Base-by-base conservation (phyloP, 805 yeast species). In the Metschnikowia proteae region DNA sequence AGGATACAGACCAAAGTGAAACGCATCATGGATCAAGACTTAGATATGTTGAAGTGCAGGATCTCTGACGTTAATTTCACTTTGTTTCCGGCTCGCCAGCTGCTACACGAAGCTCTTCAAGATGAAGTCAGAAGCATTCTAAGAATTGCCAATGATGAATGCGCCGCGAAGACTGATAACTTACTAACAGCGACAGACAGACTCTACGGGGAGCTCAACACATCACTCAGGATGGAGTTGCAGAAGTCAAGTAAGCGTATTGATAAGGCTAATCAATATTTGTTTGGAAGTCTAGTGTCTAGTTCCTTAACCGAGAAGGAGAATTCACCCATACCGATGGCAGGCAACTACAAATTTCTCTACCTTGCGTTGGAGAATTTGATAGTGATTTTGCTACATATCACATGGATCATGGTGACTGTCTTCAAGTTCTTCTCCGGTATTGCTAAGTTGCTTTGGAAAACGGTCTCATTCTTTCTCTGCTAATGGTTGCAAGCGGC, bases 161-260 rank as follows among this genome's bases (percentile, higher is more conserved):
- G 76, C 51, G 78, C 84, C 0, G 74, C 75, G 47, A 74, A 73
- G 59, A 75, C 84, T 35, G 90, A 85, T 57, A 81, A 78, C 43
- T 60, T 84, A 47, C 67, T 85, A 40, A 80, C 84, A 11, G 71
- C 75, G 33, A 80, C 86, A 45, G 90, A 85, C 64, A 69, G 91
- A 53, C 76, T 85, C 8, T 78, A 83, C 49, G 85, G 88, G 51
- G 91, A 84, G 58, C 80, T 86, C 46, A 86, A 82, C 61, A 85
- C 92, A 0, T 82, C 89, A 1, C 63, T 84, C 38, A 76, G 88
- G 8, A 65, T 86, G 51, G 84, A 83, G 54, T 67, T 85, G 28
- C 68, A 86, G 22, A 76, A 75, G 49, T 63, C 81, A 4, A 70
- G 69, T 47, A 86, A 82, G 61, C 66, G 68, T 43, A 57, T 75